Evolutionary conservation across 2,329 filamentous ascomycete genomes (phyloP), one percentile per base, ranked within the genome.

Genomic region (Fusarium kyushuense): DNA sequence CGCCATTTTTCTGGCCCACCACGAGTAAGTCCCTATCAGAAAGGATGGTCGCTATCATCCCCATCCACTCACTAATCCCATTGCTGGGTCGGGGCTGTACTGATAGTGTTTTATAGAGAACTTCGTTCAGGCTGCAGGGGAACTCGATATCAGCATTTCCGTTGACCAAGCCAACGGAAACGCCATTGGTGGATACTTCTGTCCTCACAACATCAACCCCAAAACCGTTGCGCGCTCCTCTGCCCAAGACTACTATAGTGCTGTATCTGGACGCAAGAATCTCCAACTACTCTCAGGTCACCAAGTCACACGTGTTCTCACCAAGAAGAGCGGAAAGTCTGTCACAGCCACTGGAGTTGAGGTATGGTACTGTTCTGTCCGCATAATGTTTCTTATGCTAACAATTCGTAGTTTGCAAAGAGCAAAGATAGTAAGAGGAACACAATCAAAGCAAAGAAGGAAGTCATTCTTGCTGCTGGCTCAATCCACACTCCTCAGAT

Each of bases 381-480:
- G 0, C 5, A 4, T 3, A 8, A 5, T 3, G 4, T 1, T 13
- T 13, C 4, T 4, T 16, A 38, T 4, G 13, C 30, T 51, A 3
- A 54, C 7, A 1, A 1, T 2, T 4, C 6, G 1, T 3, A 71
- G 68, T 71, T 63, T 9, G 40, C 70, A 1, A 59, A 59, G 16
- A 56, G 32, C 6, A 58, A n/a, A 11, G 5, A n/a, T 6, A 41
- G 38, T 6, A 10, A 54, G 17, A 29, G n/a, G 6, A 32, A 35
- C 2, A 58, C 56, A 2, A 53, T 69, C 3, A 48, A 47, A 11
- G 73, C 65, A 2, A 69, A 49, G 12, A 79, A 78, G 42, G 82
- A 84, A 46, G 78, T 82, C 6, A 74, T 84, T 16, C 56, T 84
- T 6, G 77, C 79, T 1, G 80, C 81, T 5, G 82, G 82, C 3